phyloP scores from a whole-genome alignment of 768 basidiomycete species.

The Lentinula guzmanii region DNA sequence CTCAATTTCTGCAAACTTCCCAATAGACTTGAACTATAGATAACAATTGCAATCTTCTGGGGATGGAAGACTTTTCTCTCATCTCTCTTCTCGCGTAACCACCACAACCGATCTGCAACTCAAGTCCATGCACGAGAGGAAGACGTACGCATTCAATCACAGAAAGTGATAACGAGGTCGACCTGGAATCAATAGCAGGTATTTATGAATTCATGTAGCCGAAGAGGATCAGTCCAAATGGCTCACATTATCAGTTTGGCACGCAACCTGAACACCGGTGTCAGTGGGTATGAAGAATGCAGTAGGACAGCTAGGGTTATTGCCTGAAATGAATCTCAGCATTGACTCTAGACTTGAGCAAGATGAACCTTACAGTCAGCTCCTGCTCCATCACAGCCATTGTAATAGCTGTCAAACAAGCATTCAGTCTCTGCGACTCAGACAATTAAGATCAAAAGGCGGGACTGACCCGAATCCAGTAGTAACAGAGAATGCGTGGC shows the following conservation, averaged over 20 bases:
- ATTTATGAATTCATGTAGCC: background rate
- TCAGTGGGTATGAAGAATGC: slow-evolving; percentile 24
- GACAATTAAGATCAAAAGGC: background rate
- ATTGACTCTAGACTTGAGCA: background rate
- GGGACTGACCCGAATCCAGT: slow-evolving; percentile 24
- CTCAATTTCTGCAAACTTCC: no score
- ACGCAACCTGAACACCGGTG: slow-evolving; percentile 24
- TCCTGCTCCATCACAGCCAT: slow-evolving; percentile 21
- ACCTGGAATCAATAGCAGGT: background rate
- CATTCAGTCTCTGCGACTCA: background rate
- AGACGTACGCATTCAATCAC: background rate
- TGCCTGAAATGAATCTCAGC: slow-evolving; percentile 15
- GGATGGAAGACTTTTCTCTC: no score
- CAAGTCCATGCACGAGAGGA: no score
- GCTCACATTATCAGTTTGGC: slow-evolving; percentile 24
- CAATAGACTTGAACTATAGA: no score
- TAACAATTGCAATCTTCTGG: no score
- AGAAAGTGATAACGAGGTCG: slow-evolving; percentile 5
- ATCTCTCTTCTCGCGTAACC: no score
- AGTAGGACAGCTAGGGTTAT: slow-evolving; percentile 19
- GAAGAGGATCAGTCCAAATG: background rate
- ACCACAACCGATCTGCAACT: no score
- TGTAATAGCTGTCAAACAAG: slow-evolving; percentile 14
- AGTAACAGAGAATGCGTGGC: slow-evolving; percentile 29
- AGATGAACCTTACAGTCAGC: slow-evolving; percentile 18